Percentiles rank a stretch among this genome's conserved stretches.
These are phyloP conservation scores for Globisporangium spiculum DNA, from an alignment of 352 stramenopile genomes.

Conservation along the genomic window DNA sequence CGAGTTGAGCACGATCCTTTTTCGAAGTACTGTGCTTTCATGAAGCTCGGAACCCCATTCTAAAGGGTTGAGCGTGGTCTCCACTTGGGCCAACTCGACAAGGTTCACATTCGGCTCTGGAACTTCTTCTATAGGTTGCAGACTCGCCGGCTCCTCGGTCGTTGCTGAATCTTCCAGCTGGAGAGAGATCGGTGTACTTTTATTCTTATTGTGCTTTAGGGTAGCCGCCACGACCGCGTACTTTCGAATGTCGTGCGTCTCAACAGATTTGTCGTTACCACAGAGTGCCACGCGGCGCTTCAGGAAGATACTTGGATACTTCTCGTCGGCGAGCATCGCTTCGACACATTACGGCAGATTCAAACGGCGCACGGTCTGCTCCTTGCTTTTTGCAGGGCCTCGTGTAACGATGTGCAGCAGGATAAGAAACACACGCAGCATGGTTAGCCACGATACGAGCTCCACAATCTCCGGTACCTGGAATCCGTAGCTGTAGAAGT, in stretches of 20 bases:
- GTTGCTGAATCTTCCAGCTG: background rate
- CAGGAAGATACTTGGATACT: background rate
- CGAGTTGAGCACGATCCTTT: too few species aligned
- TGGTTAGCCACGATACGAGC: too few species aligned
- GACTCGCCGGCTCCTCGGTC: background rate
- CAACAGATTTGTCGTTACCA: background rate
- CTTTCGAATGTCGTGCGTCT: background rate
- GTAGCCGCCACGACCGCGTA: background rate
- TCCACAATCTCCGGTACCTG: too few species aligned
- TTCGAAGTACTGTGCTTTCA: too few species aligned
- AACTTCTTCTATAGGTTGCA: background rate
- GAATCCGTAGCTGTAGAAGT: too few species aligned
- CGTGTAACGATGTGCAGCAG: too few species aligned
- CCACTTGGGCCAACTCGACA: background rate
- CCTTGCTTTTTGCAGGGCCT: too few species aligned
- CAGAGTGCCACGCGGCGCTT: background rate
- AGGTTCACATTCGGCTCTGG: background rate
- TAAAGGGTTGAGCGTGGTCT: background rate
- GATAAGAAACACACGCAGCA: too few species aligned
- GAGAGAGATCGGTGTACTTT: background rate
- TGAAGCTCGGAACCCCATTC: background rate
- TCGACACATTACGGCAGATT: background rate
- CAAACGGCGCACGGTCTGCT: background rate
- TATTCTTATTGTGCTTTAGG: background rate
- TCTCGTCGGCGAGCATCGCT: background rate